Conservation (phyloP, 169 alveolate species). For the Plasmodium coatneyi region DNA sequence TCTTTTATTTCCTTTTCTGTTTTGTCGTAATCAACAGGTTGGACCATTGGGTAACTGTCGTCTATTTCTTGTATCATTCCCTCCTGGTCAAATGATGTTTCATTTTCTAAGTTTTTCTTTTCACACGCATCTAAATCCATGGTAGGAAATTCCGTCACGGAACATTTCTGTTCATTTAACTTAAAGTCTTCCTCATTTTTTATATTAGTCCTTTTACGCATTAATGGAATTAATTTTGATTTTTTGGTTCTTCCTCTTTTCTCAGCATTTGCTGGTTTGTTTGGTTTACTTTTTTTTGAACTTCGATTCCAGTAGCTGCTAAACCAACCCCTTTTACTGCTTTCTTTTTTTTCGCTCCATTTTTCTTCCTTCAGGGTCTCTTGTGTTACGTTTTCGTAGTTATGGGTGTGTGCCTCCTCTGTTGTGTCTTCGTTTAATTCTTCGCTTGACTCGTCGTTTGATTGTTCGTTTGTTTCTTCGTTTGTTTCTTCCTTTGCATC, state of each 20-base stretch:
- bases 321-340: neutral
- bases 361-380: neutral
- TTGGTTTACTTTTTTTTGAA: neutral
- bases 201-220: neutral
- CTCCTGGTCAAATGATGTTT: neutral
- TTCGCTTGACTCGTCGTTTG: neutral
- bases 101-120: neutral
- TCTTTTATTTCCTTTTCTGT: neutral
- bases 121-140: neutral
- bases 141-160: neutral
- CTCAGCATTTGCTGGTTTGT: neutral
- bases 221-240: neutral
- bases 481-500: neutral
- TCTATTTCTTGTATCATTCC: neutral
- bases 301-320: neutral
- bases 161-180: neutral
- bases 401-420: neutral
- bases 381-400: neutral
- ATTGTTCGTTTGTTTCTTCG: neutral
- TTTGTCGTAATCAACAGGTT: neutral
- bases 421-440: neutral
- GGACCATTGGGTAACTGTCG: neutral
- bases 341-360: neutral
- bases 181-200: neutral
- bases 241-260: neutral